Evolutionary conservation across 129 eudicot genomes (phyloP), one percentile per base, ranked within the genome.

Genomic region (Pulicaria dysenterica): DNA sequence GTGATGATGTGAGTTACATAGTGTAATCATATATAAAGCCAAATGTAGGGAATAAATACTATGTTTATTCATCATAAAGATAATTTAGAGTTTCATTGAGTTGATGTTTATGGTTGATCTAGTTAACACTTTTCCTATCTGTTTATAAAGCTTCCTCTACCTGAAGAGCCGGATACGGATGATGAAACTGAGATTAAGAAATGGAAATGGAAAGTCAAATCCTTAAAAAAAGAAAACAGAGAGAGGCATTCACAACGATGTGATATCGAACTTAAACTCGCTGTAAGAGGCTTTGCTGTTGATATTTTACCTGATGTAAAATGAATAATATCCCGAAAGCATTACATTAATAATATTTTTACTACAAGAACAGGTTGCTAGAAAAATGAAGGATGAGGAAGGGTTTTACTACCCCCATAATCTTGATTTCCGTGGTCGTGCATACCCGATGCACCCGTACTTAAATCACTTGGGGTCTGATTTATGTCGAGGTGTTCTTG

Each of bases 401-500:
- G 98, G 96, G 5, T 90, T 90, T 59, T 94, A 72, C 72, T 94
- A 94, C 73, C 98, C 98, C 6, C 98, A 94, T 86, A 94, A 94
- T 78, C 83, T 94, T 49, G 98, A 94, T 80, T 94, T 94, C 39
- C 96, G 98, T 59, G 98, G 98, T 6, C 98, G 98, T 83, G 98
- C 98, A 53, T 94, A 94, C 73, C 98, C 98, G 13, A 94, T 94
- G 98, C 98, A 94, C 75, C 95, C 98, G 0, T 83, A 94, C 81
- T 65, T 94, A 80, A 87, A 94, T 69, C 97, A 94, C 81, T 89
- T 94, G 70, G 97, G 98, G 19, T 94, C 98, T 58, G 98, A 94
- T 82, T 81, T 94, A 53, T 94, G 98, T 77, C 91, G 98, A 50
- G 98, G 98, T 9, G 79, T 94, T 72, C 82, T 94, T 8, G 97